A percentile compares a stretch with the other conserved stretches of the same genome.
Conservation (phyloP, 495 filamentous ascomycete genomes). For the Podospora bellae-mahoneyi region DNA sequence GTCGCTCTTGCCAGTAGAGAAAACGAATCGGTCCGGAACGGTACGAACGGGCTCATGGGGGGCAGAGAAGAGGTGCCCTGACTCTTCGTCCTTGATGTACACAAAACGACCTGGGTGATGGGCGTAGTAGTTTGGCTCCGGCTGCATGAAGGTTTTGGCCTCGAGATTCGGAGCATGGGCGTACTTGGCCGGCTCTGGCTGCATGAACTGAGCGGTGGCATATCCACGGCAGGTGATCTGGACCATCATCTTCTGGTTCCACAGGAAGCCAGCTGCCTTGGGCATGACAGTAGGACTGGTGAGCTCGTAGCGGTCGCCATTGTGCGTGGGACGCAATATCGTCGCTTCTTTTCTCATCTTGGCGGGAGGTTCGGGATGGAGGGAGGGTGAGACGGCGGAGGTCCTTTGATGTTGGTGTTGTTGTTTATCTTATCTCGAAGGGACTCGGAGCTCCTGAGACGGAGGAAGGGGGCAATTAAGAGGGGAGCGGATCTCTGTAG, state of each 20-base stretch:
- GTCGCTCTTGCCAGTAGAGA: slow-evolving; percentile 54
- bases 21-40: slow-evolving; percentile 46
- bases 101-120: slow-evolving; percentile 58
- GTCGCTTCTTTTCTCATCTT: slow-evolving; percentile 31
- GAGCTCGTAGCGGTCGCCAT: slow-evolving; percentile 55
- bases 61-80: slow-evolving; percentile 50
- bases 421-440: not conserved
- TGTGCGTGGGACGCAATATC: slow-evolving; percentile 44
- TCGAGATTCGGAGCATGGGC: slow-evolving; percentile 54
- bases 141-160: slow-evolving; percentile 58
- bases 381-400: not conserved
- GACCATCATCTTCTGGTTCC: slow-evolving; percentile 62
- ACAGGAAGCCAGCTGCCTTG: slow-evolving; percentile 55
- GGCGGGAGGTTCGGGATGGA: slow-evolving; percentile 6
- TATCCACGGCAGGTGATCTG: slow-evolving; percentile 56
- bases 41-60: slow-evolving; percentile 55
- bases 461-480: not conserved
- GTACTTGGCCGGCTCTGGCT: slow-evolving; percentile 57
- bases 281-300: slow-evolving; percentile 53
- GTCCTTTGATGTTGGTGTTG: slow-evolving; percentile 17
- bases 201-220: slow-evolving; percentile 58
- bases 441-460: not conserved
- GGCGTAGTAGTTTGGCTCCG: slow-evolving; percentile 57
- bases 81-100: slow-evolving; percentile 57
- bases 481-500: not conserved